Evolutionary conservation across 2,329 filamentous ascomycete species (phyloP), one percentile per base, ranked within the genome.

Genomic region (Apiospora pterosperma): DNA sequence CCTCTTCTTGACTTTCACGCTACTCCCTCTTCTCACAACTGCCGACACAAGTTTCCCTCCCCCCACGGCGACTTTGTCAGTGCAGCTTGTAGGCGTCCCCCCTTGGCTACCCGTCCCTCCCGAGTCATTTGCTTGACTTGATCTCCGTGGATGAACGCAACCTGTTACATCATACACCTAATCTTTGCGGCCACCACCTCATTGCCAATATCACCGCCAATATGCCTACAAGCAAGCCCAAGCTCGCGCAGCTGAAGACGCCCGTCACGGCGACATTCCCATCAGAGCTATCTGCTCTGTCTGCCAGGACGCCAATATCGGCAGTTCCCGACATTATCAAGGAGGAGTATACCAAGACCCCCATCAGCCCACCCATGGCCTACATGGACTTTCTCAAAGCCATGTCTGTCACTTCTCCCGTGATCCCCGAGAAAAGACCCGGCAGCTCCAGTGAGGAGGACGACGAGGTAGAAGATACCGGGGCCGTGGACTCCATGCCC

Each of bases 361-460:
- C 94, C 60, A 97, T 98, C 76, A 96, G 92, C 62, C 95, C 95
- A 62, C 95, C 95, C 3, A 84, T 87, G 25, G 94, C 95, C 65
- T 98, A 98, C 76, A 90, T 92, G 70, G 93, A 98, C 74, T 98
- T 97, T 75, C 88, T 98, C 68, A 95, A 93, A 79, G 89, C 90
- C 66, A 88, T 96, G 79, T 90, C 90, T 21, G 83, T 93, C 65
- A 87, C 89, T 74, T 93, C 90, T 68, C 91, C 92, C 10, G 79
- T 86, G 59, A 82, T 86, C 59, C 85, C 89, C 44, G 80, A 81
- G 61, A 80, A 81, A 65, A 84, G 83, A 71, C 85, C 85, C 68
- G 75, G 82, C 71, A 75, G 76, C 67, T 81, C 82, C 21, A 81
- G 80, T 64, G 81, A 82, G 68, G 82, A 82, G 61, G 82, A 81